These are phyloP conservation scores for Thalassiosira ordinaria DNA, from an alignment of 352 stramenopile genomes.

Conservation along the genomic window DNA sequence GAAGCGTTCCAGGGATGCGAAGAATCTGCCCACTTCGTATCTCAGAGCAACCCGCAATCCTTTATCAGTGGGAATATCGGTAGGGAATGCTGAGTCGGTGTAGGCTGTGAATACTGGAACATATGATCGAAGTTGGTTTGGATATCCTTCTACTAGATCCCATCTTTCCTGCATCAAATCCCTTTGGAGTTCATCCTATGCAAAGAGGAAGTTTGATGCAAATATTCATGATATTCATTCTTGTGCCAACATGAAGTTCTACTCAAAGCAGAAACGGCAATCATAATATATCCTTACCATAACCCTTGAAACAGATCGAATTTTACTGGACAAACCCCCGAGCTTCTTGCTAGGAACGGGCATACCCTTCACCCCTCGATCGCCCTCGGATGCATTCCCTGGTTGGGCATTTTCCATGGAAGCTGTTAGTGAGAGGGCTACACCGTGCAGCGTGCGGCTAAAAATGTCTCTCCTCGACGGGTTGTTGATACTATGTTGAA, in stretches of 20 bases:
- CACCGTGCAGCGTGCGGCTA: conserved; percentile 11
- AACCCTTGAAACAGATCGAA: conserved; percentile 58
- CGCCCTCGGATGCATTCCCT: conserved; percentile 37
- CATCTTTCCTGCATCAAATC: conserved; percentile 85
- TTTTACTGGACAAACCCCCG: conserved; percentile 58
- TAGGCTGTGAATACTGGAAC: conserved; percentile 82
- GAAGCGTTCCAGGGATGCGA: conserved; percentile 77
- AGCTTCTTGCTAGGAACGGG: conserved; percentile 53
- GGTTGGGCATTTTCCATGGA: conserved; percentile 3
- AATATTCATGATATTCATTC: conserved; percentile 1
- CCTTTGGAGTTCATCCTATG: conserved; percentile 77
- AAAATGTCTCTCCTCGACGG: conserved; percentile 31
- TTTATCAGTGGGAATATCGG: conserved; percentile 76
- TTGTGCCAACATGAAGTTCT: no score
- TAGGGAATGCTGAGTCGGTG: conserved; percentile 81
- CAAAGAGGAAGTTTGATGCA: not conserved
- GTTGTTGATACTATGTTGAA: not conserved
- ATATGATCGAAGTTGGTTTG: conserved; percentile 74
- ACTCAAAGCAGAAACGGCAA: no score
- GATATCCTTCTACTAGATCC: conserved; percentile 79
- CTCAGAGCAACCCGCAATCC: conserved; percentile 79
- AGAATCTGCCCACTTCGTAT: conserved; percentile 85
- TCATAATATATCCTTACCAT: conserved; percentile 43
- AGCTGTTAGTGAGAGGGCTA: conserved; percentile 18
- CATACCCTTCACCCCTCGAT: conserved; percentile 55